These are phyloP conservation scores for Coprinopsis marcescibilis DNA, from an alignment of 768 basidiomycete genomes.

Conservation along the genomic window DNA sequence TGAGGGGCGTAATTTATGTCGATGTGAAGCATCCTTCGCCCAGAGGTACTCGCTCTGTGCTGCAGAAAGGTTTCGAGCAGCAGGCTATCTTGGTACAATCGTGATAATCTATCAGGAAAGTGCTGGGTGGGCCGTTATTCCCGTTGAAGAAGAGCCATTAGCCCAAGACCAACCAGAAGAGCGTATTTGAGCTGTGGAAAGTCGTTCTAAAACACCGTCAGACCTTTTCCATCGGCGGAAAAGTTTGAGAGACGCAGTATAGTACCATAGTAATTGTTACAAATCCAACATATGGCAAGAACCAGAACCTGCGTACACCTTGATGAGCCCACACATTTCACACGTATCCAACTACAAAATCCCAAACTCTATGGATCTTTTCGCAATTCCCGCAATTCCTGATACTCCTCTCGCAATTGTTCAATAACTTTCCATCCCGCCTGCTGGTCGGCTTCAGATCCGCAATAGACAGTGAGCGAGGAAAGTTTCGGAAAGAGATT, in stretches of 20 bases:
- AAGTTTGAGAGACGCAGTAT: too few relatives aligned
- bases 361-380: conserved; percentile 82
- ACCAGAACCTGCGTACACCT: too few relatives aligned
- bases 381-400: conserved; percentile 81
- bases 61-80: too few relatives aligned
- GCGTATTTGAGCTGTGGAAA: conserved; percentile 95
- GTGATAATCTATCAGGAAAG: too few relatives aligned
- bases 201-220: conserved; percentile 65
- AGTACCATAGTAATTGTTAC: conserved; percentile 94
- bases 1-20: too few relatives aligned
- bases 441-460: conserved; percentile 18
- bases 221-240: conserved; percentile 5
- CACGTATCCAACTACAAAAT: background rate
- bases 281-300: conserved; percentile 92
- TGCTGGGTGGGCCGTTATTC: too few relatives aligned
- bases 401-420: background rate
- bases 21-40: too few relatives aligned
- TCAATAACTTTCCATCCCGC: conserved; percentile 1
- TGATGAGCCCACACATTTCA: background rate
- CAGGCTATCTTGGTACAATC: too few relatives aligned
- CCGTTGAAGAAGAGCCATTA: conserved; percentile 78
- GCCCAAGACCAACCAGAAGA: conserved; percentile 72
- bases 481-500: too few relatives aligned
- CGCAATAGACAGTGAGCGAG: conserved; percentile 30
- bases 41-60: too few relatives aligned